Evolutionary conservation across 257 asterid species (phyloP).

Genomic region (Forsythia suspensa): DNA sequence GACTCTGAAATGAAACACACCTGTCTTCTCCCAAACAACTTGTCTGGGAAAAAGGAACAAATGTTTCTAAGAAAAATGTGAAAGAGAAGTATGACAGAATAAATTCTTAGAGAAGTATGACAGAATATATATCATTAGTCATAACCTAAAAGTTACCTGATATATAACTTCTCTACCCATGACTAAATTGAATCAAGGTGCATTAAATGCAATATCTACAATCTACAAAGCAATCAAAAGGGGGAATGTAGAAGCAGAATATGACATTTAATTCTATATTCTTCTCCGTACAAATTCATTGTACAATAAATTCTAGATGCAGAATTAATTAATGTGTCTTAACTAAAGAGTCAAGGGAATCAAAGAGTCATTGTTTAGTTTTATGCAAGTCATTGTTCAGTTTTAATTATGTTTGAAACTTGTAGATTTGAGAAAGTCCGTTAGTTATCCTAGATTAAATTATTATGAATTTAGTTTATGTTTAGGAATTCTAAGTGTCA

Average conservation of each 20-base stretch:
- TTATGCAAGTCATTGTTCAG: not conserved
- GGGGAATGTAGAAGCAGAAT: conserved; percentile 4
- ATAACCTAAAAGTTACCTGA: not conserved
- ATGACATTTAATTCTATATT: not conserved
- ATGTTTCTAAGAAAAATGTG: conserved; percentile 18
- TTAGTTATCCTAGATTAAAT: not conserved
- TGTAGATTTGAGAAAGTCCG: not conserved
- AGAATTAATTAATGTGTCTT: not conserved
- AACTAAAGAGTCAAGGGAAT: not conserved
- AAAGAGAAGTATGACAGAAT: conserved; percentile 1
- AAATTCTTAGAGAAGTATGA: conserved; percentile 7
- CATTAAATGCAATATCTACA: conserved; percentile 39
- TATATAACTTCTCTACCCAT: not conserved
- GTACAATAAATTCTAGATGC: not conserved
- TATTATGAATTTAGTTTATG: not conserved
- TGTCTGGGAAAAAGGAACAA: conserved; percentile 50
- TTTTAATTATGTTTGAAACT: not conserved
- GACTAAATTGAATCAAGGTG: conserved; percentile 27
- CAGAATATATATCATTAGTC: not conserved
- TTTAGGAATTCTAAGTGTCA: not conserved
- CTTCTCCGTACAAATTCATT: not conserved
- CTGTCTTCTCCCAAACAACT: conserved; percentile 65
- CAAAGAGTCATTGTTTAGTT: not conserved
- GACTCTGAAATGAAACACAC: conserved; percentile 65
- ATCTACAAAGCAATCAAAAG: conserved; percentile 24